A percentile compares a stretch with the other conserved stretches of the same genome.
phyloP scores from a whole-genome alignment of 2,329 filamentous ascomycete species.

The Penicillium sp. region DNA sequence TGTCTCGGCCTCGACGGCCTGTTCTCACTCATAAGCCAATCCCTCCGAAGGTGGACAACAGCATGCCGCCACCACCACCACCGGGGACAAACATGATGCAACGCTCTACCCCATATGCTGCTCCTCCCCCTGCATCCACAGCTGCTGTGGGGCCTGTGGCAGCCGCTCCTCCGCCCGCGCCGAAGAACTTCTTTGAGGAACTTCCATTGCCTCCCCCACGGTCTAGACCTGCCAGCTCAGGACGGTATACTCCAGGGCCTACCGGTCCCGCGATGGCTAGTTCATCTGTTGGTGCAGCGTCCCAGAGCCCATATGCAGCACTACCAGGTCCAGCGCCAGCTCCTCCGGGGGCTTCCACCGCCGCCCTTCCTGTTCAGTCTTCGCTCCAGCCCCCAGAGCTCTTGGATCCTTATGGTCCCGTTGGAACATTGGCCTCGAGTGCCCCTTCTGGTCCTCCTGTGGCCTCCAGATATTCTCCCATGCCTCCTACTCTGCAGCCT shows the following conservation, averaged over 20 bases:
- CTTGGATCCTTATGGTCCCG: conserved; percentile 33
- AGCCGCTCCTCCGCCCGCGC: conserved; percentile 21
- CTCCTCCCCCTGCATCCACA: conserved; percentile 20
- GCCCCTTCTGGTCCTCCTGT: conserved; percentile 29
- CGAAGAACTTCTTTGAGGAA: conserved; percentile 72
- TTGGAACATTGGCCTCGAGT: conserved; percentile 24
- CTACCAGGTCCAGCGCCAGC: conserved; percentile 5
- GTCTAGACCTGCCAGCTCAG: conserved; percentile 56
- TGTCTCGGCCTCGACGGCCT: conserved; percentile 65
- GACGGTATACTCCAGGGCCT: conserved; percentile 42
- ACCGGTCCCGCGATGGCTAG: conserved; percentile 23
- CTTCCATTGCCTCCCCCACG: conserved; percentile 61
- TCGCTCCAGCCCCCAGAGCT: conserved; percentile 34
- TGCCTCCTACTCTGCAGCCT: conserved; percentile 33
- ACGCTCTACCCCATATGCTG: conserved; percentile 16
- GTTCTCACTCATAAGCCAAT: conserved; percentile 58
- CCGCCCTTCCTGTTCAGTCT: conserved; percentile 19
- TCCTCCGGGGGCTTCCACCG: conserved; percentile 16
- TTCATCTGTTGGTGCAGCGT: conserved; percentile 12
- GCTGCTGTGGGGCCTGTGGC: conserved; percentile 19
- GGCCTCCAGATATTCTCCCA: conserved; percentile 45
- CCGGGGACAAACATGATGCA: conserved; percentile 57
- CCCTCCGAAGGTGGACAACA: conserved; percentile 42
- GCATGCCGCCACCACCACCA: conserved; percentile 54
- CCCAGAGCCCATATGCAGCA: conserved; percentile 20